Evolutionary conservation across 176 grass and related monocot species (phyloP).

Genomic region (Neostapfia colusana): DNA sequence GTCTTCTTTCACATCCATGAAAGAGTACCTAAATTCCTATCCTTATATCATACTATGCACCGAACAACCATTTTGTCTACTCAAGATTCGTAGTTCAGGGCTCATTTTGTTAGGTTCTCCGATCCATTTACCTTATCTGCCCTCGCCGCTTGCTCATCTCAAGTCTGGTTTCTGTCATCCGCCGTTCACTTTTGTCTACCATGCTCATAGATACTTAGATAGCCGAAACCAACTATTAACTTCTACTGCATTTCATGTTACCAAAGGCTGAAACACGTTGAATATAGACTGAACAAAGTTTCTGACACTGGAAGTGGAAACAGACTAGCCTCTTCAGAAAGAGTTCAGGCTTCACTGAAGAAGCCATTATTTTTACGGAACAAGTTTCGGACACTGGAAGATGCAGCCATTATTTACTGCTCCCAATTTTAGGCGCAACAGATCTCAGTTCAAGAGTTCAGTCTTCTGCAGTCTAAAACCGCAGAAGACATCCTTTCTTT

Average conservation of each 20-base stretch:
- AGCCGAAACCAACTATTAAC: too few relatives aligned
- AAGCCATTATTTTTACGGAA: not conserved
- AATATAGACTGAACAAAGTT: not conserved
- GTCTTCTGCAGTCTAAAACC: not conserved
- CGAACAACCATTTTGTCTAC: not conserved
- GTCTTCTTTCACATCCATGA: constrained; percentile 10
- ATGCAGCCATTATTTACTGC: too few relatives aligned
- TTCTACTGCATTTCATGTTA: not conserved
- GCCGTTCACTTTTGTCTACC: too few relatives aligned
- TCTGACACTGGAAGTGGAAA: not conserved
- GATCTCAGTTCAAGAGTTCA: not conserved
- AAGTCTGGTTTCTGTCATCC: too few relatives aligned
- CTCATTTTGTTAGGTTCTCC: not conserved
- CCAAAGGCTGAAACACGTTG: not conserved
- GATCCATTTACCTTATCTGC: not conserved
- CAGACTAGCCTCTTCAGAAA: not conserved
- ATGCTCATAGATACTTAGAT: too few relatives aligned
- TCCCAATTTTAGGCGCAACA: not conserved
- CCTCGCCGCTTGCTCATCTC: not conserved
- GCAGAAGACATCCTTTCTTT: not conserved
- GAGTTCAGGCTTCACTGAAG: not conserved
- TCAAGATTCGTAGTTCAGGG: not conserved
- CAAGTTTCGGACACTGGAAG: not conserved
- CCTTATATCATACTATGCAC: not conserved
- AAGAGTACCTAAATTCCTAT: not conserved